Conservation (phyloP, 140 eudicot genomes). For the Erigeron philadelphicus region DNA sequence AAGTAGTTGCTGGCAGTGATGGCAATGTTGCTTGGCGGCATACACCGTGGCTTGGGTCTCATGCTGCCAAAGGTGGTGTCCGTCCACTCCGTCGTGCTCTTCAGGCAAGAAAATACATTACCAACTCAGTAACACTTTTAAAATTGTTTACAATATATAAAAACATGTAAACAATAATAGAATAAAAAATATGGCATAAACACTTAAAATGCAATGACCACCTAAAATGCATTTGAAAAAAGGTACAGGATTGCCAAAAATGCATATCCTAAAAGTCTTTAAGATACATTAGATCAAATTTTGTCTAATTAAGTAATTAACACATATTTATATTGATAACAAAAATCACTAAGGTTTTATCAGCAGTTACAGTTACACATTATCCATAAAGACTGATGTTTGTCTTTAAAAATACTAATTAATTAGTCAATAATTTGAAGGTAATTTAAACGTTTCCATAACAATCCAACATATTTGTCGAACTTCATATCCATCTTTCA, state of each 20-base stretch:
- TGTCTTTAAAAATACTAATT: not conserved
- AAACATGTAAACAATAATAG: not conserved
- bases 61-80: constrained; percentile 88
- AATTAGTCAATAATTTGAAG: constrained; percentile 1
- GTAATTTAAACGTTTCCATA: not conserved
- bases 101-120: constrained; percentile 54
- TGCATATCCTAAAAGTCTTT: constrained; percentile 4
- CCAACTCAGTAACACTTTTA: constrained; percentile 5
- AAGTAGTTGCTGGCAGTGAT: constrained; percentile 91
- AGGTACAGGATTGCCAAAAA: not conserved
- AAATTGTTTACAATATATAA: not conserved
- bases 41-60: constrained; percentile 94
- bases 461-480: not conserved
- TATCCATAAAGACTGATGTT: not conserved
- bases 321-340: not conserved
- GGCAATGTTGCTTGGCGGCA: constrained; percentile 98
- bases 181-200: constrained; percentile 2
- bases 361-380: not conserved
- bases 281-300: not conserved
- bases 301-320: not conserved
- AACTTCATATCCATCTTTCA: not conserved
- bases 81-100: constrained; percentile 91
- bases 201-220: constrained; percentile 9
- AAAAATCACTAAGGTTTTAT: not conserved
- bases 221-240: constrained; percentile 9